Base-by-base conservation (phyloP, 306 rosid species). In the Lagenaria siceraria region DNA sequence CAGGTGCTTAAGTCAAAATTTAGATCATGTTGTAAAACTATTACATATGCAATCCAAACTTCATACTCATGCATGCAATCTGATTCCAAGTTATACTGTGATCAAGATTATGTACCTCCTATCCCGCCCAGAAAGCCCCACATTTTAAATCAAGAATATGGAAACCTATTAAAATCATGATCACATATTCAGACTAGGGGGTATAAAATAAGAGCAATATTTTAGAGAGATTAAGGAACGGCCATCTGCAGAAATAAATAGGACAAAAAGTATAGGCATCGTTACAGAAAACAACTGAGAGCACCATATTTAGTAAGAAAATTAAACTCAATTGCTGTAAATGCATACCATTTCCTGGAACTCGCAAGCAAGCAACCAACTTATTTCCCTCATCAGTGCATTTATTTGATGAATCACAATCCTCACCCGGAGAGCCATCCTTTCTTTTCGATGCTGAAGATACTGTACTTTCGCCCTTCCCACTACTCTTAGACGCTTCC, bases 361-460 rank as follows among this genome's bases (percentile, higher is more conserved):
- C 87, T 83, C 86, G 80, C 82, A 87, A 85, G 81, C 90, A 85
- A 3, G 87, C 88, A 74, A 83, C 80, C 79, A 87, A 74, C 27
- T 75, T 68, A 40, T 74, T 79, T 59, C 65, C 79, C 75, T 81
- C 58, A 18, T 73, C 78, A 3, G 77, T 82, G 78, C 90, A 87
- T 81, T 40, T 83, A 73, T 80, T 84, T 52, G 85, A 80, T 36
- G 72, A 59, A 79, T 71, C 87, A 85, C 90, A 87, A 43, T 85
- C 90, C 71, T 87, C 90, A 19, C 51, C 77, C 14, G 51, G 29
- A 59, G 82, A 42, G 10, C 75, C 84, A 27, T 84, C 84, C 66
- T 81, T 71, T 61, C 75, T 61, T 54, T 38, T 56, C 11, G 46
- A 53, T 12, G 58, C 58, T 27, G 81, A 80, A 15, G 76, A 71